These are phyloP conservation scores for Cercospora canescens DNA, from an alignment of 2,329 filamentous ascomycete species.

Conservation along the genomic window DNA sequence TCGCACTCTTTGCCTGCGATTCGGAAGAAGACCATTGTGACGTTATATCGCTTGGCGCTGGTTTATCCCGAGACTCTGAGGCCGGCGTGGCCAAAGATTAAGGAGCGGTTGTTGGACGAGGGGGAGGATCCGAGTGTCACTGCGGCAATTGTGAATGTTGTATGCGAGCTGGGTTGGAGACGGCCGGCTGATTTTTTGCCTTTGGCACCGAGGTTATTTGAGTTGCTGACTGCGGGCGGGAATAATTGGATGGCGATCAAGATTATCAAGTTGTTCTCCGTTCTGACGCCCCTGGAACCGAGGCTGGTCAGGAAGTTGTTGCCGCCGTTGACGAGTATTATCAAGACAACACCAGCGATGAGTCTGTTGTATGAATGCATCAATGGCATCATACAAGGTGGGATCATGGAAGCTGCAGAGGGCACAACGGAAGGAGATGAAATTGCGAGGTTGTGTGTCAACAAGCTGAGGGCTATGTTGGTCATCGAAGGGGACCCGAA, in stretches of 20 bases:
- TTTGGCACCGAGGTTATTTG: slow-evolving; percentile 86
- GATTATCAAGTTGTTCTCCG: slow-evolving; percentile 96
- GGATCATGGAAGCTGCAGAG: slow-evolving; percentile 81
- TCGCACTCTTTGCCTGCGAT: slow-evolving; percentile 83
- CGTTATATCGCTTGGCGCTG: slow-evolving; percentile 85
- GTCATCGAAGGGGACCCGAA: slow-evolving; percentile 93
- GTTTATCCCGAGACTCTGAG: slow-evolving; percentile 95
- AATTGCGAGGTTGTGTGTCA: slow-evolving; percentile 87
- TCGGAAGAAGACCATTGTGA: slow-evolving; percentile 94
- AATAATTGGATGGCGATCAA: slow-evolving; percentile 99
- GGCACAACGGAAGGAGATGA: slow-evolving; percentile 82
- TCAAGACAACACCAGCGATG: slow-evolving; percentile 94
- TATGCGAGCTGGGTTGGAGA: slow-evolving; percentile 94
- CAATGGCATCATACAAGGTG: slow-evolving; percentile 95
- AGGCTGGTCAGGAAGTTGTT: slow-evolving; percentile 87
- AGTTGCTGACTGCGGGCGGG: slow-evolving; percentile 83
- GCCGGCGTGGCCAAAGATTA: slow-evolving; percentile 95
- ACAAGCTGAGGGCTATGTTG: slow-evolving; percentile 90
- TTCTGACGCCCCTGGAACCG: slow-evolving; percentile 87
- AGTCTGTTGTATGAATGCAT: slow-evolving; percentile 98
- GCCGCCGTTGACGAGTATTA: slow-evolving; percentile 87
- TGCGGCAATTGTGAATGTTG: slow-evolving; percentile 92
- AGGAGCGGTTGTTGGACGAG: slow-evolving; percentile 87
- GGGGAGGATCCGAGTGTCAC: slow-evolving; percentile 90
- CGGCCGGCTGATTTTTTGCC: slow-evolving; percentile 91